Evolutionary conservation across 768 basidiomycete genomes (phyloP), one percentile per base, ranked within the genome.

Genomic region (Terana coerulea): DNA sequence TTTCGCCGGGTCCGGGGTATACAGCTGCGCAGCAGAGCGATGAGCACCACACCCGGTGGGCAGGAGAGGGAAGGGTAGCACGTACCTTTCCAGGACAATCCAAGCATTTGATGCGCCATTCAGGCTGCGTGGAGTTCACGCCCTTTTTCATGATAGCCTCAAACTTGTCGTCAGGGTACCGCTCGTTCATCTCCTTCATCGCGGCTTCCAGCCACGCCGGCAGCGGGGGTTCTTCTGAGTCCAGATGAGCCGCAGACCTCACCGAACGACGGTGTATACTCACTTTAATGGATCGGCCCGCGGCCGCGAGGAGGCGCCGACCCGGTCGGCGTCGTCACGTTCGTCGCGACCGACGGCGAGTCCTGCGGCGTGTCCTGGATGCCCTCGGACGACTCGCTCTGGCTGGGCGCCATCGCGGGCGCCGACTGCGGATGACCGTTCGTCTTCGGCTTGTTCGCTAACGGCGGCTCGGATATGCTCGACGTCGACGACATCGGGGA

Each of bases 21-120:
- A 98, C 51, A 97, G 67, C 85, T 94, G 21, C 31, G 61, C 36
- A 51, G 47, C 43, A 49, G 29, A 26, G 9, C 26, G 31, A 10
- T 47, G 54, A 54, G 28, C n/a, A n/a, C 60, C 54, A 36, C n/a
- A n/a, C n/a, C 14, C 25, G 51, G 14, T n/a, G 21, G 26, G 31
- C 30, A 33, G n/a, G 8, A 15, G 49, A 25, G 47, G 51, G 19
- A 15, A 22, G 15, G n/a, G n/a, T n/a, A n/a, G n/a, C n/a, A 63
- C 75, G 24, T 54, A 91, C 92, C 79, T 94, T 95, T 62, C 92
- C 92, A 58, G 93, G 93, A 68, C 93, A 95, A 66, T 97, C 93
- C 57, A 83, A 63, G 66, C 93, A 97, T 67, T 88, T 93, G 63
- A 95, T 78, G 15, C 91, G 80, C 94, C 95, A 98, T 67, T 95